Percentiles rank a stretch among this genome's conserved stretches.
Evolutionary conservation across 2,329 filamentous ascomycete species (phyloP).

Genomic region (Penicillium sumatraense): DNA sequence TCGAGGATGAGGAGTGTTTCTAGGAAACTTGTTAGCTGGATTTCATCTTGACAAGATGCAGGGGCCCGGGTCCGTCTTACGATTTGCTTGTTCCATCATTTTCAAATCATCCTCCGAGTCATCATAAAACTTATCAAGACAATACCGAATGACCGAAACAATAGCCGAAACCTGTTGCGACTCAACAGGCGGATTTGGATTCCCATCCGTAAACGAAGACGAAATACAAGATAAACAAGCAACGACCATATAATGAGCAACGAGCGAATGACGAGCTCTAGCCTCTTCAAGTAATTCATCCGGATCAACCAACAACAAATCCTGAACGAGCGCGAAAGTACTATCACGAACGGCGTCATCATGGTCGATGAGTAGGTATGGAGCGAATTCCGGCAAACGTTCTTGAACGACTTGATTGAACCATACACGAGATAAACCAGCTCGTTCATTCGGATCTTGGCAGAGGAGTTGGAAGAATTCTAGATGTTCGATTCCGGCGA

Average conservation of each 20-base stretch:
- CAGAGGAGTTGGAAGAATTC: constrained; percentile 60
- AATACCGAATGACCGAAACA: constrained; percentile 42
- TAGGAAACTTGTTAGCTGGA: constrained; percentile 24
- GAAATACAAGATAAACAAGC: background rate
- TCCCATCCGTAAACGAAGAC: constrained; percentile 29
- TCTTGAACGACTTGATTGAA: constrained; percentile 44
- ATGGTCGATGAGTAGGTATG: constrained; percentile 56
- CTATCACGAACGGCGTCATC: constrained; percentile 51
- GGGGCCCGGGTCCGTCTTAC: constrained; percentile 31
- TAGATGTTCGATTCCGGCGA: constrained; percentile 54
- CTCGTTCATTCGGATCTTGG: constrained; percentile 41
- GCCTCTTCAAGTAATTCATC: constrained; percentile 27
- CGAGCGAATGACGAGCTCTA: constrained; percentile 25
- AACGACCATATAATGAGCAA: constrained; percentile 37
- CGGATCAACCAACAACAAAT: constrained; percentile 47
- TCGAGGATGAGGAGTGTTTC: constrained; percentile 39
- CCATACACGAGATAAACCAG: constrained; percentile 38
- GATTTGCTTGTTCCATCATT: constrained; percentile 37
- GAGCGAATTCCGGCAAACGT: constrained; percentile 55
- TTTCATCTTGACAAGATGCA: background rate
- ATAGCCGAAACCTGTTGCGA: constrained; percentile 42
- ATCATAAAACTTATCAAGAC: constrained; percentile 43
- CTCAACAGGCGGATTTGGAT: constrained; percentile 35
- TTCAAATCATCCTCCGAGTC: constrained; percentile 42
- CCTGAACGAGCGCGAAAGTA: constrained; percentile 50